A percentile compares a stretch with the other conserved stretches of the same genome.
Conservation (phyloP, 169 alveolate genomes). For the Plasmodium inui region DNA sequence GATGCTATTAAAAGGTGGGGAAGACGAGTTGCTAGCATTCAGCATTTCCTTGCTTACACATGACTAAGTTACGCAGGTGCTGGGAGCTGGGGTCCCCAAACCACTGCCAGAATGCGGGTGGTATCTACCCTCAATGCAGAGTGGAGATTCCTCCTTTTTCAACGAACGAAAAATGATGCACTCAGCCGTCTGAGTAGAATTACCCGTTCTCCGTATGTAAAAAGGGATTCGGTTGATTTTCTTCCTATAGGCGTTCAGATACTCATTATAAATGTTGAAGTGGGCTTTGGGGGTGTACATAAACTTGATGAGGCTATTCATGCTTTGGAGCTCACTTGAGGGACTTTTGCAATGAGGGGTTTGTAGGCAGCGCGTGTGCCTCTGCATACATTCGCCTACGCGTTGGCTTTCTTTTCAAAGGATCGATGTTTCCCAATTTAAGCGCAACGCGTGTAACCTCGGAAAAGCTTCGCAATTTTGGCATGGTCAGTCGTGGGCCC, state of each 20-base stretch:
- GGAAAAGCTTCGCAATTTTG: background rate
- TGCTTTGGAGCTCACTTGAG: constrained; percentile 19
- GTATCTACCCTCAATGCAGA: background rate
- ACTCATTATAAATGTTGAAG: constrained; percentile 66
- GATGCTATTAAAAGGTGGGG: constrained; percentile 75
- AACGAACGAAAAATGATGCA: background rate
- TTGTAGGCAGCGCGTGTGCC: background rate
- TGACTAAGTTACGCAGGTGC: background rate
- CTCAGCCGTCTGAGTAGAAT: background rate
- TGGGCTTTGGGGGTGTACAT: constrained; percentile 32
- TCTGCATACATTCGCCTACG: background rate
- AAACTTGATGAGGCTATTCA: constrained; percentile 48
- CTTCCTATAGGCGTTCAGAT: constrained; percentile 56
- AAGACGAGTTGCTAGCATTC: background rate
- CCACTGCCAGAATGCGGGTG: background rate
- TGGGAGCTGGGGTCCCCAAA: background rate
- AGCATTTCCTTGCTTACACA: background rate
- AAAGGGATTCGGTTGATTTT: constrained; percentile 80
- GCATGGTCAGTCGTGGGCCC: background rate
- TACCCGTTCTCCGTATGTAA: constrained; percentile 84
- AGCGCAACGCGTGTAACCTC: background rate
- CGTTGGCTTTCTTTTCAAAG: background rate
- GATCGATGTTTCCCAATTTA: background rate
- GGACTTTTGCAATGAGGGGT: background rate
- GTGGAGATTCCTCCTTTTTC: background rate